Conservation (phyloP, 2,329 filamentous ascomycete genomes). For the Exserohilum rostratum region DNA sequence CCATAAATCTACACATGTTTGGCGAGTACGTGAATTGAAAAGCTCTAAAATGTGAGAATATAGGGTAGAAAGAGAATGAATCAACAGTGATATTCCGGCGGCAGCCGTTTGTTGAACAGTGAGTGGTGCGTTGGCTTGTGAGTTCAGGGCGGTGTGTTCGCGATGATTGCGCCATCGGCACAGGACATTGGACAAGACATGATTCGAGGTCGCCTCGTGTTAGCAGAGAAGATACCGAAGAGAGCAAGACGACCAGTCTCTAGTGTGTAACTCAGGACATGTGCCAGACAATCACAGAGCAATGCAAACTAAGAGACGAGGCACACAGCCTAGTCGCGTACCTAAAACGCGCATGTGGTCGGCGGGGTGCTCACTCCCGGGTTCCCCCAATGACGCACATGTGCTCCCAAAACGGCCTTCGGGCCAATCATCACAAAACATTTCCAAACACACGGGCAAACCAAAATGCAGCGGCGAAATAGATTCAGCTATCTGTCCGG, state of each 20-base stretch:
- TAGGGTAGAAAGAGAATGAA: neutral
- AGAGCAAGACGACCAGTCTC: neutral
- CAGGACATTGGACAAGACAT: conserved; percentile 31
- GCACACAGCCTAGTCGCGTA: conserved; percentile 17
- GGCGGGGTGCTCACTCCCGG: conserved; percentile 9
- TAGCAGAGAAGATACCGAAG: conserved; percentile 3
- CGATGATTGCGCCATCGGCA: conserved; percentile 44
- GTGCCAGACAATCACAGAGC: conserved; percentile 15
- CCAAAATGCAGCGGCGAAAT: conserved; percentile 27
- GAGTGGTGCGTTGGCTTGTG: conserved; percentile 23
- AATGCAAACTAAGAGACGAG: conserved; percentile 8
- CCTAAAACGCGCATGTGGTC: conserved; percentile 6
- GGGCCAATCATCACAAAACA: neutral
- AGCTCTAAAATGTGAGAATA: neutral
- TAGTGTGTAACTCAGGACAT: conserved; percentile 1
- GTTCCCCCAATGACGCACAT: conserved; percentile 23
- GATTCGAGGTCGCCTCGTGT: conserved; percentile 21
- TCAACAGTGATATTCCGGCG: neutral
- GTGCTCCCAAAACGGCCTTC: conserved; percentile 3
- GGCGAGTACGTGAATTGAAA: neutral
- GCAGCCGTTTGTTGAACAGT: conserved; percentile 6
- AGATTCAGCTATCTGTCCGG: conserved; percentile 36
- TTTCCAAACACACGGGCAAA: conserved; percentile 10
- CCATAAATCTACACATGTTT: conserved; percentile 51
- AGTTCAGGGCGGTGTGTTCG: conserved; percentile 32